These are phyloP conservation scores for Rhodotorula sp. DNA, from an alignment of 1,284 basidiomycete species.

Conservation along the genomic window DNA sequence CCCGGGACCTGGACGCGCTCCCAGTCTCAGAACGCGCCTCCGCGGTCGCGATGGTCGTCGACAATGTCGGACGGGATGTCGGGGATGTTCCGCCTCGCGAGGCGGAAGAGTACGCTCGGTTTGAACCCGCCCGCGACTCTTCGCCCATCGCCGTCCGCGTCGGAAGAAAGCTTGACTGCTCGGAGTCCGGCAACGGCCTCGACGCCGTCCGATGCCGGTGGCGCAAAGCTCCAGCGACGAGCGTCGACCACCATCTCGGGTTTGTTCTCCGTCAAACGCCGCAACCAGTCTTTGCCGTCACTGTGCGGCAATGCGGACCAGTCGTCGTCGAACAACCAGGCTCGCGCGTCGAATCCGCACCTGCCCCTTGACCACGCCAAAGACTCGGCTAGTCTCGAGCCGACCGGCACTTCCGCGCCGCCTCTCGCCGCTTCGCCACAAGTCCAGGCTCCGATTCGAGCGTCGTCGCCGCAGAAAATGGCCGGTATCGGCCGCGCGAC, in stretches of 20 bases:
- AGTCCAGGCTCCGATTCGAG: neutral
- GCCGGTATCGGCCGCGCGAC: neutral
- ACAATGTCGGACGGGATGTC: slow-evolving; percentile 22
- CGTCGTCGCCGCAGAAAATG: neutral
- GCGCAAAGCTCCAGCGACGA: slow-evolving; percentile 21
- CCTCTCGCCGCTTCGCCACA: neutral
- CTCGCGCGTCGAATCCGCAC: slow-evolving; percentile 10
- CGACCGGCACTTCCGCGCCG: neutral
- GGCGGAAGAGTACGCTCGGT: slow-evolving; percentile 30
- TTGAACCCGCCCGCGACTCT: slow-evolving; percentile 14
- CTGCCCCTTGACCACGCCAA: neutral
- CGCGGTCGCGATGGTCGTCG: neutral
- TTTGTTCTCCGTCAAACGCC: slow-evolving; percentile 14
- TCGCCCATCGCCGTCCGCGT: slow-evolving; percentile 5
- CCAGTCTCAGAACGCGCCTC: neutral
- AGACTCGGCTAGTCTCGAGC: neutral
- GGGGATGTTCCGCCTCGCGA: slow-evolving; percentile 25
- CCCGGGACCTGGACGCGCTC: neutral
- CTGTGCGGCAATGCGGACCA: slow-evolving; percentile 3
- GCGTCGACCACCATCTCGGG: slow-evolving; percentile 21
- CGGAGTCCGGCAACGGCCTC: slow-evolving; percentile 7
- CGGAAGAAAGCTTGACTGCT: slow-evolving; percentile 1
- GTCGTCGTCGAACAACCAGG: neutral
- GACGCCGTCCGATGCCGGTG: neutral
- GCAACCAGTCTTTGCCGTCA: slow-evolving; percentile 14